Evolutionary conservation across 2,329 filamentous ascomycete species (phyloP), one percentile per base, ranked within the genome.

Genomic region (Taxawa tesnikishii): DNA sequence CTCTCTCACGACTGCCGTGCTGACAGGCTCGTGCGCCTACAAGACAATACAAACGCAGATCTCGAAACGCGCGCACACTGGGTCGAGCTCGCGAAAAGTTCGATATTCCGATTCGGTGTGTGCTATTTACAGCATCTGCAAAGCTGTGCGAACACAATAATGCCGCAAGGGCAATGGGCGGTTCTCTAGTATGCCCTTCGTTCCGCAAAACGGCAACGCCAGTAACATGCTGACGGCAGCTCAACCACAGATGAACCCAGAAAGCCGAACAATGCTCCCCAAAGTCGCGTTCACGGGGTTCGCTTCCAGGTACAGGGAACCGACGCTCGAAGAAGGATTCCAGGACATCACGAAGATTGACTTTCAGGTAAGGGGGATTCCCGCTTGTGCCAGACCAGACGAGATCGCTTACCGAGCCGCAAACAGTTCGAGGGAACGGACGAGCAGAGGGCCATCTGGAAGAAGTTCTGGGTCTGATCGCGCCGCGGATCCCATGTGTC

Each of bases 31-130:
- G n/a, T n/a, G n/a, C n/a, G n/a, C n/a, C n/a, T n/a, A n/a, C n/a
- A n/a, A 90, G 90, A 98, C 56, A 96, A 94, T 54, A 96, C 90
- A n/a, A 98, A 98, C 52, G 74, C 87, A 17, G 81, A 93, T 57
- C 54, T 66, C 8, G 79, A 83, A 32, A 83, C 79, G 15, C 71
- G 90, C 42, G 68, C 70, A n/a, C 60, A 81, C 38, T 96, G 88
- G 88, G 58, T 83, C 18, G 62, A 72, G 15, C 58, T 96, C 17
- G 85, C 85, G 12, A 69, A 67, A 41, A 79, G 46, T 60, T 74
- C 47, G 63, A 71, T 4, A 65, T 92, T 2, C 79, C 82, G 2
- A 80, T 94, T 44, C 79, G 88, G 28, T 93, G 88, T 49, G 66
- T 96, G 7, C 79, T 81, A 56, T 90, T 98, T 60, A 80, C 77